Evolutionary conservation across 176 grass and related monocot species (phyloP).

Genomic region (Oryza meridionalis): DNA sequence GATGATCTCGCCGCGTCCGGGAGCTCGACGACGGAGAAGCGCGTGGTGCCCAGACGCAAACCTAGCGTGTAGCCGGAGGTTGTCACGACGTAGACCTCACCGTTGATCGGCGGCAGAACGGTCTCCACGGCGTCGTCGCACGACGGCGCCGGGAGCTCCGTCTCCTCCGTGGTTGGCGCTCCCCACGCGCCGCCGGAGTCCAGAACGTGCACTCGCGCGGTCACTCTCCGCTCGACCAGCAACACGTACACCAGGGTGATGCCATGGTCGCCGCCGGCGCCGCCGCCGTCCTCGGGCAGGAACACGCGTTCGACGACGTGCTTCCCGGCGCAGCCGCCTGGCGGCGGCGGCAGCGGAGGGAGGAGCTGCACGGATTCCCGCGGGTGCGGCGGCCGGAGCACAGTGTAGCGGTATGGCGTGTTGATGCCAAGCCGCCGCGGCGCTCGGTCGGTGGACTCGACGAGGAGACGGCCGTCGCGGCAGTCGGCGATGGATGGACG

Average conservation of each 20-base stretch:
- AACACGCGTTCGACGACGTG: neutral
- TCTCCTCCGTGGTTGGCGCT: no score
- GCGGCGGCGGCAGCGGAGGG: neutral
- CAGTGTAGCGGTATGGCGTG: neutral
- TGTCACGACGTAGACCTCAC: neutral
- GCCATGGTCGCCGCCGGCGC: neutral
- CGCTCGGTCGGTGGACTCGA: neutral
- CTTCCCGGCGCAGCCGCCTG: no score
- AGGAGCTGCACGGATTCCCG: neutral
- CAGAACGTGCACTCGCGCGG: neutral
- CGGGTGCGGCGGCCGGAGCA: constrained; percentile 33
- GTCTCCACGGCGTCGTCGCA: no score
- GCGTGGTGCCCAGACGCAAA: neutral
- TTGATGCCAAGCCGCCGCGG: no score
- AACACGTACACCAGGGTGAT: neutral
- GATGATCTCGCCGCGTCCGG: neutral
- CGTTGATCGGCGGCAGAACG: neutral
- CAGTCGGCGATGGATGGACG: neutral
- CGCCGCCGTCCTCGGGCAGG: neutral
- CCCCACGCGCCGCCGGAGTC: neutral
- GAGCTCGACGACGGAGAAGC: neutral
- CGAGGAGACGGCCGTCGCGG: constrained; percentile 31
- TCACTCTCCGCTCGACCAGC: neutral
- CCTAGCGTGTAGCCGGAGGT: constrained; percentile 7
- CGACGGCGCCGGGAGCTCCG: no score